Evolutionary conservation across 2,329 filamentous ascomycete species (phyloP), one percentile per base, ranked within the genome.

Genomic region (Fusarium clavum): DNA sequence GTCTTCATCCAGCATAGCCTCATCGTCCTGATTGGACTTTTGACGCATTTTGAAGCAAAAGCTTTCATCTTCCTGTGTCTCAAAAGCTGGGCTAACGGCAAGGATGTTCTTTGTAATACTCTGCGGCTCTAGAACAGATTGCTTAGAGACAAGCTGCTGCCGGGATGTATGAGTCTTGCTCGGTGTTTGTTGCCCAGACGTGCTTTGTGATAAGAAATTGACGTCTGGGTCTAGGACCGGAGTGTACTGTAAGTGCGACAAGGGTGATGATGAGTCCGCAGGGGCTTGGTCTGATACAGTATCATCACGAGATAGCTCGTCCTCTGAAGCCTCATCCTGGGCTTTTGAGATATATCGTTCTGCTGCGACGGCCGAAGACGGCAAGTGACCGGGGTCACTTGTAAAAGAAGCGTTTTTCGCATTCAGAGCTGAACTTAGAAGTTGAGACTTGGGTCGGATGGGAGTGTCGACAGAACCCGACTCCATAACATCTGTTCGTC

Each of bases 31-130:
- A 10, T 51, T 29, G 20, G n/a, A 10, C 47, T 27, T 73, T 29
- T 61, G 41, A 8, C 63, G 72, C 44, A 73, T 73, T 24, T 74
- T 79, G 63, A 78, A 81, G 20, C 70, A 67, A 52, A 80, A 80
- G 57, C 77, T 81, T 14, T 73, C 69, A 43, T 81, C 79, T 62
- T 75, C 70, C 45, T 81, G 78, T 12, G 74, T 79, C 53, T 75
- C 65, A 12, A 75, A 67, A 41, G 58, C 53, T 13, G 54, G 49
- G 2, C 44, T 29, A 38, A 18, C 47, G 27, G 43, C 46, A 24
- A 45, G 34, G 24, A 58, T 43, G 29, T 53, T 30, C 11, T 56
- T 22, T 24, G 24, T 18, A 13, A 20, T 13, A 20, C 41, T 22
- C 16, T 34, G 22, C n/a, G 34, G 14, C 24, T 32, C 27, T 6